Conservation (phyloP, 306 rosid species). For the Quercus wislizeni region DNA sequence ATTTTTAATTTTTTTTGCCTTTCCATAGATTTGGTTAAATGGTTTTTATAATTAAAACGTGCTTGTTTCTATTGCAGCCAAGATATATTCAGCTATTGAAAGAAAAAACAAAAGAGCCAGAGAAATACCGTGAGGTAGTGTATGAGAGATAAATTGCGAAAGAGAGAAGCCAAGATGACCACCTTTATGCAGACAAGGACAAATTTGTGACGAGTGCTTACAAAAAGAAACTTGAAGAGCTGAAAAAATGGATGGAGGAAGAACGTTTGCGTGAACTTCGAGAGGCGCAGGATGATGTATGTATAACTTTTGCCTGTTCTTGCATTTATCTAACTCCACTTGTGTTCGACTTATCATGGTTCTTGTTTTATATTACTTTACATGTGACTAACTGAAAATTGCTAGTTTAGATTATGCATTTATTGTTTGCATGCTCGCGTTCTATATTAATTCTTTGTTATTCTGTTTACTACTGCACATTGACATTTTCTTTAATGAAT, state of each 20-base stretch:
- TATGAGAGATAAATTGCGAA: slow-evolving; percentile 85
- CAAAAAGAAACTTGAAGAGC: slow-evolving; percentile 82
- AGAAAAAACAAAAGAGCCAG: slow-evolving; percentile 64
- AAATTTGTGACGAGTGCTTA: slow-evolving; percentile 80
- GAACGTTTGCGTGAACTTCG: slow-evolving; percentile 68
- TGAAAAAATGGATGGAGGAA: slow-evolving; percentile 74
- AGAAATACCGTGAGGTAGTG: slow-evolving; percentile 65
- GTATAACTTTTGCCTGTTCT: slow-evolving; percentile 10
- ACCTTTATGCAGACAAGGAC: slow-evolving; percentile 79
- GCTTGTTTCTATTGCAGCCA: slow-evolving; percentile 55
- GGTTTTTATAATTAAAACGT: slow-evolving; percentile 1
- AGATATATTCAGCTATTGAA: slow-evolving; percentile 62
- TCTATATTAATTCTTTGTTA: neutral
- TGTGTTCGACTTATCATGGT: neutral
- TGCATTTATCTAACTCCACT: neutral
- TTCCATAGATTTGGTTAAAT: neutral
- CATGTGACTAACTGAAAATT: slow-evolving; percentile 1
- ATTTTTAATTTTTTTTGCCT: neutral
- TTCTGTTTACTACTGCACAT: too few relatives aligned
- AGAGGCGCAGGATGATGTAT: slow-evolving; percentile 88
- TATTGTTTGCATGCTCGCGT: neutral
- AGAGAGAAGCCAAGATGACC: slow-evolving; percentile 87
- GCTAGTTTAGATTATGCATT: neutral
- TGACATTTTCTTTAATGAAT: too few relatives aligned
- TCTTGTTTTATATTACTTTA: slow-evolving; percentile 9